Conservation (phyloP, 1,139 yeast species). For the Nematodospora anomalae region DNA sequence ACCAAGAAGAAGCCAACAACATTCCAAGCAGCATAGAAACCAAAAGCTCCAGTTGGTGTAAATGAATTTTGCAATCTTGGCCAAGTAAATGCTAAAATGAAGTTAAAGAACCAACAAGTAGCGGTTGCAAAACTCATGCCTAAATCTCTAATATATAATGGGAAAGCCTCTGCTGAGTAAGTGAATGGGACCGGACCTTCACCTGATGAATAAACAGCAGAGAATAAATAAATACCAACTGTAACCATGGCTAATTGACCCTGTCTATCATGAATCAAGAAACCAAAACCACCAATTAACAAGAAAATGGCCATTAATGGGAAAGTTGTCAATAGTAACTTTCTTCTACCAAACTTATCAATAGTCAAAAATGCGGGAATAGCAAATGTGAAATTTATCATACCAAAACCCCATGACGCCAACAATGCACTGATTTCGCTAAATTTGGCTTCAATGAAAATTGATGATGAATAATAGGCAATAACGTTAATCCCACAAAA, state of each 20-base stretch:
- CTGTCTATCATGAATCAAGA: constrained; percentile 53
- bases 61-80: constrained; percentile 67
- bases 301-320: constrained; percentile 72
- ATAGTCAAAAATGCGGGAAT: constrained; percentile 82
- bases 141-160: constrained; percentile 77
- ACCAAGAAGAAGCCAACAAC: constrained; percentile 70
- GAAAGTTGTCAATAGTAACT: constrained; percentile 67
- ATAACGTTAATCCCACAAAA: constrained; percentile 90
- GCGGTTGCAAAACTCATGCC: constrained; percentile 88
- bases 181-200: constrained; percentile 93
- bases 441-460: constrained; percentile 69
- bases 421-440: constrained; percentile 59
- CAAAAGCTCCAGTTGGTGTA: constrained; percentile 82
- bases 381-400: constrained; percentile 78
- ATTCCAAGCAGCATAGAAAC: constrained; percentile 89
- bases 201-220: constrained; percentile 77
- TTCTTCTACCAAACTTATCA: constrained; percentile 77
- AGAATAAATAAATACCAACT: constrained; percentile 72
- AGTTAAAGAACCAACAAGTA: constrained; percentile 84
- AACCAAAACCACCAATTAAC: constrained; percentile 74
- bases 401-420: constrained; percentile 87
- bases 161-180: constrained; percentile 82
- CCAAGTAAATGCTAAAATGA: constrained; percentile 76
- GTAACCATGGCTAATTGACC: constrained; percentile 53
- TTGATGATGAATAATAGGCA: constrained; percentile 76